Base-by-base conservation (phyloP, 352 stramenopile genomes). In the Globisporangium sylvaticum region DNA sequence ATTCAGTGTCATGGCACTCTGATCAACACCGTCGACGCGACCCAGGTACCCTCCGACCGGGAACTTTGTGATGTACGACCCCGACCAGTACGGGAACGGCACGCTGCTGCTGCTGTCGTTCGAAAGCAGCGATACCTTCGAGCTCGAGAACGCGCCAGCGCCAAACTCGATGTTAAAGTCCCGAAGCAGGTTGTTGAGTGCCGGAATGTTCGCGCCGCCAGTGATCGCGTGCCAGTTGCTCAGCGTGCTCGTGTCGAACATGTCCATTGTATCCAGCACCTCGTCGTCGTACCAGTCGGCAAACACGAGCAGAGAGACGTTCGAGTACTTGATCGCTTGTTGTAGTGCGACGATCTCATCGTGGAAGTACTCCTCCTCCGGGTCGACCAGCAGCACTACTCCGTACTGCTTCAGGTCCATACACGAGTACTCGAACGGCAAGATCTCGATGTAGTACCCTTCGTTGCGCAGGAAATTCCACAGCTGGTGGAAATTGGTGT, bases 401-500 rank as follows among this genome's bases (percentile, higher is more conserved):
- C 90, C 90, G 57, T 96, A 97, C 32, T 78, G 72, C 6, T 68
- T 67, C 3, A 92, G 70, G 39, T 89, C 75, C 27, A 95, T 69
- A 58, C 86, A 96, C 32, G 84, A 88, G 54, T 88, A 92, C 58
- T 93, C 84, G 62, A 88, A 89, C 8, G 83, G 79, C 37, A 94
- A 67, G 31, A 97, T 87, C 48, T 97, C 90, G 8, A 96, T 60
- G 58, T 74, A 91, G 69, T 90, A 96, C 1, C 84, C 87, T 53
- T 81, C 73, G 7, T 70, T 72, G 3, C 81, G 66, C 7, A 97
- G 62, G 20, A 82, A 87, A 61, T 89, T 88, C 80, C 86, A 97
- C 1, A 95, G 64, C 58, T 91, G 81, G 29, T 90, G 80, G 65
- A 92, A 97, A 54, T 97, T 97, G 1, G 90, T 97, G 69, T 95